Evolutionary conservation across 495 filamentous ascomycete species (phyloP), one percentile per base, ranked within the genome.

Genomic region (Delitschia confertaspora): DNA sequence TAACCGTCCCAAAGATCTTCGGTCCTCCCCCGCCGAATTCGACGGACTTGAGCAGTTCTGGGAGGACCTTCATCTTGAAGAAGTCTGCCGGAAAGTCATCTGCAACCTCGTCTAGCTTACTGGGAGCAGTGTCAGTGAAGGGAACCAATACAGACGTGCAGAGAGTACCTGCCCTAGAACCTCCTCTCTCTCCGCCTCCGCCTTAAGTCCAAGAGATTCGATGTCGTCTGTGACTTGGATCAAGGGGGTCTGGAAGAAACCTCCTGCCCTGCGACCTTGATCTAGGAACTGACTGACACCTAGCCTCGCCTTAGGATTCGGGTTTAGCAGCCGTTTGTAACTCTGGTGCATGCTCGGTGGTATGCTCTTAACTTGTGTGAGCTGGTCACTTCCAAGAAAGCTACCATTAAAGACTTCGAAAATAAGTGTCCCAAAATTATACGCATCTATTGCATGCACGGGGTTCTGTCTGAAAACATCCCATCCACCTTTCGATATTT

Each of bases 1-100:
- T 77, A 13, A 94, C 83, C 4, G 89, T 78, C 0, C 70, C 66
- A 43, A 98, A 87, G 4, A 93, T 88, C 55, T 94, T 95, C 0
- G 89, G 82, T 0, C 91, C 91, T 29, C 93, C 91, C 18, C 91
- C 91, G 18, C 91, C 93, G 63, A 95, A 98, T 55, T 98, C 91
- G 6, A 98, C 86, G 0, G 87, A 91, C 56, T 95, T 96, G 0
- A 98, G 69, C n/a, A 98, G 68, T 60, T 96, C 91, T 0, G 91
- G 91, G 11, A 98, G 72, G 8, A 96, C 76, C 55, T 96, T 98
- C 76, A 91, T 84, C 59, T 88, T 93, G 69, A 95, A 91, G 60
- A 91, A 98, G 41, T 95, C 88, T 55, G 95, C 91, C 0, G 91
- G 91, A 50, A 96, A 95, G 60, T 95, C 87, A 47, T 93, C 86